Base-by-base conservation (phyloP, 805 yeast genomes). In the Yamadazyma sp. region DNA sequence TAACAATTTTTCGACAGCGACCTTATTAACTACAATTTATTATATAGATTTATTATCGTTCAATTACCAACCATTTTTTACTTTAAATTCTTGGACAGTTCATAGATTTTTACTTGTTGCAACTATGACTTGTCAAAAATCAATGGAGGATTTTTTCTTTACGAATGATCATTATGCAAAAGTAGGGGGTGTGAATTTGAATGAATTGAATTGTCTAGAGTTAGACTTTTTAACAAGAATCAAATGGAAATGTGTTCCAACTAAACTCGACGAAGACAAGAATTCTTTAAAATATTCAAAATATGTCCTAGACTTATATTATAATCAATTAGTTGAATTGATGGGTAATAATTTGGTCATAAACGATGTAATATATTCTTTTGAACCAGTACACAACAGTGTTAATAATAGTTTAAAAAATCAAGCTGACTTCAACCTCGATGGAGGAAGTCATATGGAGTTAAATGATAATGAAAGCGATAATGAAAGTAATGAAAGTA, bases 91-190 rank as follows among this genome's bases (percentile, higher is more conserved):
- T 1, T 74, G 93, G 56, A 91, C 98, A 0, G 96, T 91, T 4
- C 98, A 91, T 56, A 73, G 98, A 39, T 93, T 88, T 51, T 60
- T 91, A 35, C 69, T 91, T 26, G 89, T 96, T 0, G 93, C 96
- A 1, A 88, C 96, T 0, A 85, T 94, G 40, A 78, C 91, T 2
- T 95, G 93, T 0, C 81, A 91, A 44, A 91, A 91, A 56, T 91
- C 95, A 1, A 70, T 88, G 45, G 88, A 96, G 58, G 98, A 91
- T 61, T 82, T 89, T 17, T 91, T 93, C 59, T 89, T 93, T 60
- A 87, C 96, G 11, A 91, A 89, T 58, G 75, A 82, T 29, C 96
- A 93, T 58, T 91, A 93, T 52, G 95, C 98, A 9, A 85, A 84
- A 55, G 97, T 93, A 13, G 98, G 98, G 3, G 98, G 98, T 41